Conservation (phyloP, 1,284 basidiomycete genomes). For the Lentinula novae-zelandiae region DNA sequence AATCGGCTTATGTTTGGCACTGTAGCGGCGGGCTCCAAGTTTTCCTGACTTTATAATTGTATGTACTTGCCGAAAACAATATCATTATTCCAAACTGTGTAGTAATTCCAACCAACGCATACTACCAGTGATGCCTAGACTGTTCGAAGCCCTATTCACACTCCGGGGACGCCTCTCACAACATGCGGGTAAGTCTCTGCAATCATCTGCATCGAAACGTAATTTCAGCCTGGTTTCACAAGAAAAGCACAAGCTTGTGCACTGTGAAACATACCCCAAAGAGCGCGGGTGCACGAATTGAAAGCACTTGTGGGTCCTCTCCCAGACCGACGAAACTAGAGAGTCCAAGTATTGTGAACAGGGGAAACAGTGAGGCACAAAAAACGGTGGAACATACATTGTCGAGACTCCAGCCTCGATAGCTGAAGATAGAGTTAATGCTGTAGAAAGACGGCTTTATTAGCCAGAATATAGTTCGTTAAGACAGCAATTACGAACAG, state of each 20-base stretch:
- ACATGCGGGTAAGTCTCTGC: slow-evolving; percentile 59
- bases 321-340: slow-evolving; percentile 78
- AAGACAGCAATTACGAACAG: slow-evolving; percentile 41
- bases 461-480: background rate
- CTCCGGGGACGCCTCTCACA: slow-evolving; percentile 35
- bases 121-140: background rate
- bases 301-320: slow-evolving; percentile 77
- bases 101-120: background rate
- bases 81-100: too few species aligned
- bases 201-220: slow-evolving; percentile 43
- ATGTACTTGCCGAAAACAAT: too few species aligned
- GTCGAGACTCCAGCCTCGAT: slow-evolving; percentile 83
- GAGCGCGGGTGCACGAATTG: slow-evolving; percentile 68
- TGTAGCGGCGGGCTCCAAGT: too few species aligned
- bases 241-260: background rate
- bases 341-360: background rate
- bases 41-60: too few species aligned
- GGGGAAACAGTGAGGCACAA: background rate
- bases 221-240: background rate
- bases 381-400: slow-evolving; percentile 44
- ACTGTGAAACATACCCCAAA: slow-evolving; percentile 43
- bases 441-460: slow-evolving; percentile 27
- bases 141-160: slow-evolving; percentile 27
- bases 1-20: too few species aligned
- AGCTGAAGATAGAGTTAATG: slow-evolving; percentile 63